Evolutionary conservation across 345 rosid genomes (phyloP), one percentile per base, ranked within the genome.

Genomic region (Dovyalis caffra): DNA sequence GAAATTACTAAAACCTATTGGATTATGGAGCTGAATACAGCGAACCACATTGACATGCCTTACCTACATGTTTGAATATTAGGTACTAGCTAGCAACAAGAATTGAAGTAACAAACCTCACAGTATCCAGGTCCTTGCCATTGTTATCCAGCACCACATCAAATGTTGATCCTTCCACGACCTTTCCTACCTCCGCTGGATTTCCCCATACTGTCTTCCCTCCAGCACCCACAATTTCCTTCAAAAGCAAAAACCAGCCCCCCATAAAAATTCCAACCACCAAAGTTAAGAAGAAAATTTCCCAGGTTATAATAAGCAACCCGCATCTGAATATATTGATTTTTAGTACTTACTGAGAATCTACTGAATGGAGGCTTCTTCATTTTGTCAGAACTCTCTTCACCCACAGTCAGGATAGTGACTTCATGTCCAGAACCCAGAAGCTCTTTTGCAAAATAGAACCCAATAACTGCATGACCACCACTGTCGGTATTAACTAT

Each of bases 71-170:
- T 53, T n/a, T n/a, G 10, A 53, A 53, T 8, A 8, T 23, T 53
- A 53, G 58, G 23, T n/a, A n/a, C 26, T 8, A 8, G 9, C 69
- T 34, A 66, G 16, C 28, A n/a, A n/a, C 49, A 73, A 33, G 67
- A 75, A 73, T 2, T 26, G 62, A 38, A 68, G 65, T 9, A 70
- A 68, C 90, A 71, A 58, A 95, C 99, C 90, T 90, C 49, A 93
- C 96, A 72, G 92, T 53, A 53, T 92, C 94, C 35, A 91, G 79
- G 76, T 90, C 89, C 86, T 95, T 95, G 87, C 98, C 99, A 75
- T 95, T 95, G 87, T 95, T 93, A 70, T 95, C 97, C 61, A 95
- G 83, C 64, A 95, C 99, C 66, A 88, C 96, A 81, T 95, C 97
- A 69, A 91, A 93, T 60, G 87, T 71, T 72, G 77, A 88, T 8